Percentiles rank a stretch among this genome's conserved stretches.
phyloP scores from a whole-genome alignment of 164 flowering plant genomes.

The Tetrastigma voinierianum region DNA sequence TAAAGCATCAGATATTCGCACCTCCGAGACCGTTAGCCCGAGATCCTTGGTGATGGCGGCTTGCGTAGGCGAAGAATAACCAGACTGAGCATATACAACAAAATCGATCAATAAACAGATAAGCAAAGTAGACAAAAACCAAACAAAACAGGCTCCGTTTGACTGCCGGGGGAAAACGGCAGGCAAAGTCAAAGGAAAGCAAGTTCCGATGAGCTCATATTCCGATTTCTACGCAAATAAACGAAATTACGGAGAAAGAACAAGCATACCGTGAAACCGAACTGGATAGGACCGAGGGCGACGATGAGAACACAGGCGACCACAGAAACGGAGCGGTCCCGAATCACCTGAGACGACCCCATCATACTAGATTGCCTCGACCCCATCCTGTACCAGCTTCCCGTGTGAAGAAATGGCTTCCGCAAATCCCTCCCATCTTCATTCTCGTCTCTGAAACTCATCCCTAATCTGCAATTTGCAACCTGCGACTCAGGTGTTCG shows the following conservation, averaged over 20 bases:
- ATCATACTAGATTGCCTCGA: constrained; percentile 59
- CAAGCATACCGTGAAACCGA: constrained; percentile 51
- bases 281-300: constrained; percentile 57
- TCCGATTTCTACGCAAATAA: background rate
- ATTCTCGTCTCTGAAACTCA: constrained; percentile 66
- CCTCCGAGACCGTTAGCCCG: constrained; percentile 56
- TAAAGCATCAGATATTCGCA: constrained; percentile 8
- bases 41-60: constrained; percentile 50
- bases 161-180: too few species aligned
- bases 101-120: background rate
- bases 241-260: background rate
- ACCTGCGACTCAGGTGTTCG: too few species aligned
- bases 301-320: constrained; percentile 56
- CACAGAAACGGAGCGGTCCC: constrained; percentile 50
- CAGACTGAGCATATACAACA: constrained; percentile 35
- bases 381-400: constrained; percentile 78
- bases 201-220: too few species aligned
- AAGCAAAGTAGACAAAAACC: background rate
- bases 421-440: constrained; percentile 56
- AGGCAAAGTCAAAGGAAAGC: too few species aligned
- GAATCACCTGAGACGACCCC: constrained; percentile 50
- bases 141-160: background rate
- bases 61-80: constrained; percentile 76
- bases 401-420: constrained; percentile 74
- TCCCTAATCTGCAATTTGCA: constrained; percentile 6